Conservation (phyloP, 1,139 yeast species). For the Pichia sp. region DNA sequence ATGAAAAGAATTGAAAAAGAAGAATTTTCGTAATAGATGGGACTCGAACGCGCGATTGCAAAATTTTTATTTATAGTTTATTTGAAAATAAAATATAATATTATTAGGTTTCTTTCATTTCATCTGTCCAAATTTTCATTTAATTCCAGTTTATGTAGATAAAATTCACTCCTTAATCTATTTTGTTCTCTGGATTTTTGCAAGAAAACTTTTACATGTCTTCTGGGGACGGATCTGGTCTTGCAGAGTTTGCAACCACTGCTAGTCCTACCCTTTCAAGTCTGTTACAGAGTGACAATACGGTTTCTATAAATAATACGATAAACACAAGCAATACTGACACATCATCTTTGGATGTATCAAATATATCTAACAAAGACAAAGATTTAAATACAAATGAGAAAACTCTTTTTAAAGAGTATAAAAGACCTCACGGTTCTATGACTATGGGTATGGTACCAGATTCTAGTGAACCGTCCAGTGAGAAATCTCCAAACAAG, state of each 20-base stretch:
- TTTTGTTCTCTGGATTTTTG: too few species aligned
- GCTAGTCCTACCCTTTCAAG: not conserved
- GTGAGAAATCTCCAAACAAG: not conserved
- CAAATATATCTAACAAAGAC: not conserved
- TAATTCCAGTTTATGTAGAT: not conserved
- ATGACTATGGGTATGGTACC: not conserved
- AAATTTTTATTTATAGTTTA: not conserved
- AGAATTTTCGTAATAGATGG: not conserved
- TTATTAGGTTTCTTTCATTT: not conserved
- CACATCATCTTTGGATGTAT: not conserved
- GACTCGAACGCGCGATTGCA: not conserved
- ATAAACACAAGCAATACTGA: not conserved
- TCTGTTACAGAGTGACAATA: not conserved
- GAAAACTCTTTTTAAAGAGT: not conserved
- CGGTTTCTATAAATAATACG: not conserved
- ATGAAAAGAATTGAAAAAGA: too few species aligned
- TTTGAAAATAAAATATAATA: too few species aligned
- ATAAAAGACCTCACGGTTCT: not conserved
- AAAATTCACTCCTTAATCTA: not conserved
- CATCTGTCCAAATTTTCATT: not conserved
- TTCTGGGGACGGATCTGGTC: not conserved
- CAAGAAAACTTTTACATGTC: not conserved
- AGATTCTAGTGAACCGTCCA: not conserved
- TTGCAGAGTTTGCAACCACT: not conserved
- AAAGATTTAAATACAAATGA: not conserved